Base-by-base conservation (phyloP, 2,329 filamentous ascomycete species). In the Rutstroemia sp. region DNA sequence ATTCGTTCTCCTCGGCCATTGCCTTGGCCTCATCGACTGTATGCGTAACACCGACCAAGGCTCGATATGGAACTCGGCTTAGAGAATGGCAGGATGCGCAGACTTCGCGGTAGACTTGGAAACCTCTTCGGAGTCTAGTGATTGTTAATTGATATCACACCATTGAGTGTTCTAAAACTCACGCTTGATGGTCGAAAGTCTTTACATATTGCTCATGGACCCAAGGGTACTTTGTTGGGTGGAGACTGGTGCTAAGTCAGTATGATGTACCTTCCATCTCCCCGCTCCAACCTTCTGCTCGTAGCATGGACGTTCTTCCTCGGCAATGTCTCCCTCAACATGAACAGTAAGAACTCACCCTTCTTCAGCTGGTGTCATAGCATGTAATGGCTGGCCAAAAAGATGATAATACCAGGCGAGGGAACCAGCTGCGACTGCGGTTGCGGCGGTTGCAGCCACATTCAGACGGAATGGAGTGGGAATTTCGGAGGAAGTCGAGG, bases 101-200 rank as follows among this genome's bases (percentile, higher is more conserved):
- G 71, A 99, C 94, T 79, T 99, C 94, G 67, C 87, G 90, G 82
- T 99, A 99, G 72, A 99, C 94, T 79, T 96, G 92, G 85, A 97
- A 99, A 77, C 94, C 94, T 79, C 94, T 92, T 75, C 94, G 94
- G 66, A 99, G 91, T 69, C 92, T 96, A 64, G 63, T 49, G n/a
- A 10, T 48, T 27, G 41, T 37, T 39, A 30, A 37, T 56, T 27
- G 38, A 47, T 34, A 53, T 55, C 52, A 58, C 25, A 3, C 45
- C 2, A n/a, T 37, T 19, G 9, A 34, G 18, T n/a, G 21, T 18
- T 16, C 16, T 8, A 4, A 42, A 64, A 79, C 90, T 87, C 86
- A 96, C 89, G 91, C 87, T 77, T 88, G 86, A 78, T 97, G 92
- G 71, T 99, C 94, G 73, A 92, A 99, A 67, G 94, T 96, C 83